Percentiles rank a stretch among this genome's conserved stretches.
Evolutionary conservation across 352 stramenopile species (phyloP).

Genomic region (Globisporangium megalacanthum): DNA sequence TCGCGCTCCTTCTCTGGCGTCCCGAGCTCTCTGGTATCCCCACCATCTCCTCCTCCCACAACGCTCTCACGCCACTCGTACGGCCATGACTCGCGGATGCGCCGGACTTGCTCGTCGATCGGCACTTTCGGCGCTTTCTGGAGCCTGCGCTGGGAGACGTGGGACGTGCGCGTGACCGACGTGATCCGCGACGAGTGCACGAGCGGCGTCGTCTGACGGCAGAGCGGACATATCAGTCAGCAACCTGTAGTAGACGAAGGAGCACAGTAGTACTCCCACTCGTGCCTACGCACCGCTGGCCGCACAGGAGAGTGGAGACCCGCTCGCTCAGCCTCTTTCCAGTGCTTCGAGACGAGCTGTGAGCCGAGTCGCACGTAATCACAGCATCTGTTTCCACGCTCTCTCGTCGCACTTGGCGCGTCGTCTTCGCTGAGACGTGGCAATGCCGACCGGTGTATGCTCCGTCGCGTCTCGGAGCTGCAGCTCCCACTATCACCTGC

Average conservation of each 20-base stretch:
- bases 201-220: constrained; percentile 6
- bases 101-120: constrained; percentile 43
- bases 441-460: constrained; percentile 1
- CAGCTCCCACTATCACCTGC: too few species aligned
- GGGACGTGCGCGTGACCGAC: constrained; percentile 46
- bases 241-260: too few species aligned
- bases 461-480: background rate
- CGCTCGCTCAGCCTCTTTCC: constrained; percentile 42
- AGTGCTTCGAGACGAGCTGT: constrained; percentile 48
- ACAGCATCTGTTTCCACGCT: too few species aligned
- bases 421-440: constrained; percentile 12
- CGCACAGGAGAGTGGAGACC: constrained; percentile 21
- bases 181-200: constrained; percentile 17
- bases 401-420: background rate
- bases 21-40: constrained; percentile 6
- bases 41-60: background rate
- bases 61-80: constrained; percentile 41
- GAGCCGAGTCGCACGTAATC: constrained; percentile 24
- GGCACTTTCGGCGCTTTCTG: constrained; percentile 6
- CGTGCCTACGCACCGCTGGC: constrained; percentile 19
- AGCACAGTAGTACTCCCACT: too few species aligned
- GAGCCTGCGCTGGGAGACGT: constrained; percentile 36
- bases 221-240: too few species aligned
- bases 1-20: constrained; percentile 13
- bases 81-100: constrained; percentile 64